Conservation (phyloP, 78 protist species). For the Acrasis kona region DNA sequence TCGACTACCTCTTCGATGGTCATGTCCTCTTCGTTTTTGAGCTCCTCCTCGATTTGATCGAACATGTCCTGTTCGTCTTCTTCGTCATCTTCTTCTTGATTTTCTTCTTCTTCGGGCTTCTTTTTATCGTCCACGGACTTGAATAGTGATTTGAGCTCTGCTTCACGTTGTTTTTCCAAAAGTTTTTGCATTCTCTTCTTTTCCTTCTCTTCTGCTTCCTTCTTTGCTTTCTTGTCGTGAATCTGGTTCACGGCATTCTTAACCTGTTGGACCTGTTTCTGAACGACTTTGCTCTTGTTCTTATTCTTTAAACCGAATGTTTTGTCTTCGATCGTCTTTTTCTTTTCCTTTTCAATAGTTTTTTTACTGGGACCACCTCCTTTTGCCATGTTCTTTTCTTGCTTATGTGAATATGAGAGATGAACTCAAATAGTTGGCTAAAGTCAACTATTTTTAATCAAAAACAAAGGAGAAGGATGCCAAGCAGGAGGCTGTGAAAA, state of each 20-base stretch:
- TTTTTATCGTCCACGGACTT: background rate
- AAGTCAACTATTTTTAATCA: too few relatives aligned
- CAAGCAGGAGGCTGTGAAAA: too few relatives aligned
- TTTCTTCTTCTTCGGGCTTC: background rate
- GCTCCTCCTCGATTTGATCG: background rate
- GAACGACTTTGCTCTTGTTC: constrained; percentile 63
- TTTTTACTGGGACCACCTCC: constrained; percentile 31
- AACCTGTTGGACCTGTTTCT: constrained; percentile 33
- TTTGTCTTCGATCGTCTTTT: constrained; percentile 73
- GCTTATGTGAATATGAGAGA: too few relatives aligned
- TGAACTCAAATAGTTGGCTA: too few relatives aligned
- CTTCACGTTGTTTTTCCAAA: background rate
- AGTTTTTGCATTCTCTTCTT: background rate
- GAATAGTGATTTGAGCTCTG: background rate
- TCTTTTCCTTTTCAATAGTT: constrained; percentile 39
- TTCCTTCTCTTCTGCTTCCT: background rate
- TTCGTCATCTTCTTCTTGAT: background rate
- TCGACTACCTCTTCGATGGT: background rate
- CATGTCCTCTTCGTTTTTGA: background rate
- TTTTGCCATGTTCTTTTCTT: too few relatives aligned
- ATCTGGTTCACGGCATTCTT: constrained; percentile 15
- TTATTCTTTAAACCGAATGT: constrained; percentile 88
- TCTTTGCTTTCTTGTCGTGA: background rate
- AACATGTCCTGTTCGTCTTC: too few relatives aligned
- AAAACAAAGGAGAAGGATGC: too few relatives aligned